These are phyloP conservation scores for Boletus sp. DNA, from an alignment of 1,284 basidiomycete species.

Conservation along the genomic window DNA sequence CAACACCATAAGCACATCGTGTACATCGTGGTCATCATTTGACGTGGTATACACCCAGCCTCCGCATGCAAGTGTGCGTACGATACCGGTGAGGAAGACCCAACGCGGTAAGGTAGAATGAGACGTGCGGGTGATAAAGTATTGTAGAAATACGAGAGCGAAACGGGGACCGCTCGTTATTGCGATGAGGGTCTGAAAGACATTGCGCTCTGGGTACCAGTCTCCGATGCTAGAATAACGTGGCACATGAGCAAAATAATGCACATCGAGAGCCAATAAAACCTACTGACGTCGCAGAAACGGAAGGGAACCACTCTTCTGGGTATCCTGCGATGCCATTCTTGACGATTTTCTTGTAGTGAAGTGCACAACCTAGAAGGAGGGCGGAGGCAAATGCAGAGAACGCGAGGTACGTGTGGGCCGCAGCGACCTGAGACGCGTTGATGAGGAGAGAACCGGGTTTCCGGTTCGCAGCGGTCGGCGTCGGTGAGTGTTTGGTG, in stretches of 20 bases:
- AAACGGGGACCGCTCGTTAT: conserved; percentile 84
- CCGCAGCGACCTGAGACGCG: conserved; percentile 56
- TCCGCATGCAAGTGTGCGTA: conserved; percentile 82
- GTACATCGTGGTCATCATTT: conserved; percentile 74
- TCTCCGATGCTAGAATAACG: conserved; percentile 70
- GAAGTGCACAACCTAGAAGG: conserved; percentile 63
- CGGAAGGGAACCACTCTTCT: conserved; percentile 91
- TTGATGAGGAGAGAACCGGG: conserved; percentile 34
- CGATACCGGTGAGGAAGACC: conserved; percentile 64
- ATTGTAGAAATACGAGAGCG: conserved; percentile 72
- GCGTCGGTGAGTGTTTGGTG: conserved; percentile 5
- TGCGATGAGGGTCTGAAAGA: conserved; percentile 92
- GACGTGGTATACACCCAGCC: conserved; percentile 95
- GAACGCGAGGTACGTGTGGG: conserved; percentile 71
- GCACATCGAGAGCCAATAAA: neutral
- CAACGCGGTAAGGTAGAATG: conserved; percentile 50
- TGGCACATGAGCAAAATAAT: neutral
- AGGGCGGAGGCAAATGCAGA: conserved; percentile 75
- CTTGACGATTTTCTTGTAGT: conserved; percentile 88
- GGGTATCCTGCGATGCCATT: conserved; percentile 86
- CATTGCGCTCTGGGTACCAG: conserved; percentile 85
- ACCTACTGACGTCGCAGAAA: conserved; percentile 81
- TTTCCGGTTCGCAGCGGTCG: conserved; percentile 6
- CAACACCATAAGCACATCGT: conserved; percentile 88
- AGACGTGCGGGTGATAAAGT: conserved; percentile 53